Conservation (phyloP, 2,329 filamentous ascomycete species). For the Sporothrix brunneoviolacea region DNA sequence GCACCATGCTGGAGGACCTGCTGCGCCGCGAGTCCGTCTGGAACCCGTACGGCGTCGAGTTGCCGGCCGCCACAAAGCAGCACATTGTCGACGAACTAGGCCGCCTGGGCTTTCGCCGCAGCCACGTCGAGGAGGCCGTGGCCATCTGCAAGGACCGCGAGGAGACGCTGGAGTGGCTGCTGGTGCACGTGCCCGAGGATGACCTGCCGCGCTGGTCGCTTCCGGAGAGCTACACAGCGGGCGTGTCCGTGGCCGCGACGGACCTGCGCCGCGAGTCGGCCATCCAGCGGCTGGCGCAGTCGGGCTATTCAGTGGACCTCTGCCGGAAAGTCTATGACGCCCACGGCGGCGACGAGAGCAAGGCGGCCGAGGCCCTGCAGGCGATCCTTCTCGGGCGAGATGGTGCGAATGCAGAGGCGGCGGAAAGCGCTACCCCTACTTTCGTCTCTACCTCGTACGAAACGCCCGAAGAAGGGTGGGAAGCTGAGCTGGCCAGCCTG, state of each 20-base stretch:
- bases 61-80: slow-evolving; percentile 51
- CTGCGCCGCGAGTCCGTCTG: slow-evolving; percentile 73
- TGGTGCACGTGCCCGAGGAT: slow-evolving; percentile 95
- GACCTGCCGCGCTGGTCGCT: slow-evolving; percentile 90
- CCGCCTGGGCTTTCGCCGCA: slow-evolving; percentile 78
- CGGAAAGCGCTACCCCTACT: slow-evolving; percentile 18
- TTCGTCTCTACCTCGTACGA: slow-evolving; percentile 25
- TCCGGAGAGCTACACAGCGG: slow-evolving; percentile 85
- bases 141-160: slow-evolving; percentile 84
- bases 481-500: slow-evolving; percentile 76
- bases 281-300: slow-evolving; percentile 71
- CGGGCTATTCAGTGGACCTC: slow-evolving; percentile 79
- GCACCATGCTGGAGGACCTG: slow-evolving; percentile 71
- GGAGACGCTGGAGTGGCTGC: slow-evolving; percentile 89
- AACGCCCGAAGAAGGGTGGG: slow-evolving; percentile 62
- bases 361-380: slow-evolving; percentile 75
- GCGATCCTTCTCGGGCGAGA: slow-evolving; percentile 48
- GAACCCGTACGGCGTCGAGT: slow-evolving; percentile 71
- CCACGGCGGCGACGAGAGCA: slow-evolving; percentile 63
- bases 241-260: slow-evolving; percentile 76
- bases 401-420: slow-evolving; percentile 12
- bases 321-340: slow-evolving; percentile 72
- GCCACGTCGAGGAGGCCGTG: slow-evolving; percentile 82
- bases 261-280: slow-evolving; percentile 76
- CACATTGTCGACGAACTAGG: slow-evolving; percentile 65